Evolutionary conservation across 345 rosid genomes (phyloP).

Genomic region (Salix brachista): DNA sequence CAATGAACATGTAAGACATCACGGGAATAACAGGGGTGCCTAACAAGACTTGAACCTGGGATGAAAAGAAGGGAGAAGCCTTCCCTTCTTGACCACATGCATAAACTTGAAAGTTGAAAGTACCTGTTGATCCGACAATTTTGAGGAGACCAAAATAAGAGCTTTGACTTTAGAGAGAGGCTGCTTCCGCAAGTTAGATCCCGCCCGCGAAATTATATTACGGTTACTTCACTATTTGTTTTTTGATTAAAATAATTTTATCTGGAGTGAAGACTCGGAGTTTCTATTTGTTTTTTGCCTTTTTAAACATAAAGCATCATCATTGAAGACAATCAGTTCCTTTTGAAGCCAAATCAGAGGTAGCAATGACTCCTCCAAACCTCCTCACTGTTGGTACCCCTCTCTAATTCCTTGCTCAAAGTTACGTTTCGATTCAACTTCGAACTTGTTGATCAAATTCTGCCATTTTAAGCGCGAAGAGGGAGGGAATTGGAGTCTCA

Average conservation of each 20-base stretch:
- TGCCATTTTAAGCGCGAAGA: background rate
- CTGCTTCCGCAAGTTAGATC: background rate
- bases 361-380: background rate
- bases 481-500: background rate
- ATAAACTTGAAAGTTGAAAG: too few relatives aligned
- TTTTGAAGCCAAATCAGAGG: conserved; percentile 17
- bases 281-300: background rate
- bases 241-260: background rate
- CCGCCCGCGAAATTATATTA: conserved; percentile 5
- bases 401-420: background rate
- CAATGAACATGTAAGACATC: too few relatives aligned
- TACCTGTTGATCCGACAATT: too few relatives aligned
- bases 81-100: too few relatives aligned
- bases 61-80: too few relatives aligned
- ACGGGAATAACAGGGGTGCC: too few relatives aligned
- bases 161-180: background rate
- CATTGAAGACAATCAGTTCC: conserved; percentile 18
- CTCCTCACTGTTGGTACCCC: background rate
- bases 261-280: background rate
- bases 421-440: background rate
- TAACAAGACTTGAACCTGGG: too few relatives aligned
- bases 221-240: background rate
- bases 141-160: background rate
- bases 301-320: too few relatives aligned
- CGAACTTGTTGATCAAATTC: background rate